phyloP scores from a whole-genome alignment of 768 basidiomycete species.

The Suillus tomentosus region DNA sequence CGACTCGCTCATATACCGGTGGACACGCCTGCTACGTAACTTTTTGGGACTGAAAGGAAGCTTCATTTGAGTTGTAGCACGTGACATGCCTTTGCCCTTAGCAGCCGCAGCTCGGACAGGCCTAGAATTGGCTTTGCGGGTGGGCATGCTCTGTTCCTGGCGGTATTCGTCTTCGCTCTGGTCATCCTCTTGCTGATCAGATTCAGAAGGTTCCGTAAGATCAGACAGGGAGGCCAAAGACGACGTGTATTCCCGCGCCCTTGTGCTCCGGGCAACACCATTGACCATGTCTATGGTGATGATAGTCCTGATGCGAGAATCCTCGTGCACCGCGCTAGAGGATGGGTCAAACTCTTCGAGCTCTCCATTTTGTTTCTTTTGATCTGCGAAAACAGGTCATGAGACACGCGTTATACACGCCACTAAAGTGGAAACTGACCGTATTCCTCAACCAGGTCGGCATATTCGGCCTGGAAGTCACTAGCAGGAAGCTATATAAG shows the following conservation, averaged over 20 bases:
- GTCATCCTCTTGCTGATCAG: slow-evolving; percentile 34
- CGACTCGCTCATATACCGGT: slow-evolving; percentile 38
- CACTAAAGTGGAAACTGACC: slow-evolving; percentile 40
- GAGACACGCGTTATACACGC: slow-evolving; percentile 1
- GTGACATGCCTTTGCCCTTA: slow-evolving; percentile 7
- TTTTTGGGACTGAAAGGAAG: slow-evolving; percentile 74
- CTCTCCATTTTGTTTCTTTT: slow-evolving; percentile 41
- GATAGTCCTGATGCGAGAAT: slow-evolving; percentile 51
- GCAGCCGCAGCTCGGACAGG: slow-evolving; percentile 19
- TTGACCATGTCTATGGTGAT: slow-evolving; percentile 30
- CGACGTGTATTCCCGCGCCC: slow-evolving; percentile 10
- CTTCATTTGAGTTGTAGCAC: slow-evolving; percentile 24
- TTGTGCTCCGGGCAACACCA: slow-evolving; percentile 15
- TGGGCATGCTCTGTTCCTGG: background rate
- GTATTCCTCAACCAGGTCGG: slow-evolving; percentile 55
- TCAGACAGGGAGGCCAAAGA: slow-evolving; percentile 24
- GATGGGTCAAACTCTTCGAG: slow-evolving; percentile 63
- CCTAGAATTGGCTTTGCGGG: slow-evolving; percentile 10
- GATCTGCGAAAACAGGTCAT: slow-evolving; percentile 38
- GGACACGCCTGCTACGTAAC: slow-evolving; percentile 40
- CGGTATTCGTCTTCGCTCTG: slow-evolving; percentile 20
- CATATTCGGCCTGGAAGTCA: slow-evolving; percentile 40
- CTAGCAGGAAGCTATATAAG: slow-evolving; percentile 44
- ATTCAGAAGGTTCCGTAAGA: slow-evolving; percentile 32
- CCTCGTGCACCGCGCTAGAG: slow-evolving; percentile 53